Percentiles rank a stretch among this genome's conserved stretches.
Conservation (phyloP, 2,329 filamentous ascomycete genomes). For the Chaetomium olivaceum region DNA sequence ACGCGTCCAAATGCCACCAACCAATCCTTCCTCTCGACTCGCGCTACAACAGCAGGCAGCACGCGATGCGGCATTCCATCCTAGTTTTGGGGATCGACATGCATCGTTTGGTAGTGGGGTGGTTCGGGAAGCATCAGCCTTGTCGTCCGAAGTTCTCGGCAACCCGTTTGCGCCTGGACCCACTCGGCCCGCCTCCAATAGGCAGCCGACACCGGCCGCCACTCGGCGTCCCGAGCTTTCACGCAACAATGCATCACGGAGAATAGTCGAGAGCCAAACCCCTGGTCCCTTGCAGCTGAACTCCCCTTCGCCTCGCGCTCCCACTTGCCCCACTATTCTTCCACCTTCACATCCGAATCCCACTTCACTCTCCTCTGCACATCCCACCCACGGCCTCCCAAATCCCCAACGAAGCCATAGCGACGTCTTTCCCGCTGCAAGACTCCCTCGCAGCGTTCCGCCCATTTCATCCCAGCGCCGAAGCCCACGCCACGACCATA, state of each 20-base stretch:
- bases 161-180: neutral
- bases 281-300: neutral
- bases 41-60: neutral
- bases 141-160: conserved; percentile 1
- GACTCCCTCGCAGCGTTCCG: conserved; percentile 23
- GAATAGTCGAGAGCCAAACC: neutral
- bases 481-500: neutral
- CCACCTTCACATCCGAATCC: neutral
- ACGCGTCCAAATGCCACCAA: neutral
- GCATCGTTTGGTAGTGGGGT: neutral
- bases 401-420: conserved; percentile 23
- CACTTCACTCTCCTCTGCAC: conserved; percentile 5
- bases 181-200: conserved; percentile 18
- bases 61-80: neutral
- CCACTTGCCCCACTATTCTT: neutral
- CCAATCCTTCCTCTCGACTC: neutral
- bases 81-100: neutral
- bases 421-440: conserved; percentile 24
- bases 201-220: conserved; percentile 7
- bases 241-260: conserved; percentile 7
- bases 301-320: neutral
- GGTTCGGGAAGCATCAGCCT: neutral
- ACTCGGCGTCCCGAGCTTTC: conserved; percentile 11
- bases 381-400: neutral
- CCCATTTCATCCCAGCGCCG: conserved; percentile 21